Conservation (phyloP, 805 yeast genomes). For the Wickerhamomyces bovis region DNA sequence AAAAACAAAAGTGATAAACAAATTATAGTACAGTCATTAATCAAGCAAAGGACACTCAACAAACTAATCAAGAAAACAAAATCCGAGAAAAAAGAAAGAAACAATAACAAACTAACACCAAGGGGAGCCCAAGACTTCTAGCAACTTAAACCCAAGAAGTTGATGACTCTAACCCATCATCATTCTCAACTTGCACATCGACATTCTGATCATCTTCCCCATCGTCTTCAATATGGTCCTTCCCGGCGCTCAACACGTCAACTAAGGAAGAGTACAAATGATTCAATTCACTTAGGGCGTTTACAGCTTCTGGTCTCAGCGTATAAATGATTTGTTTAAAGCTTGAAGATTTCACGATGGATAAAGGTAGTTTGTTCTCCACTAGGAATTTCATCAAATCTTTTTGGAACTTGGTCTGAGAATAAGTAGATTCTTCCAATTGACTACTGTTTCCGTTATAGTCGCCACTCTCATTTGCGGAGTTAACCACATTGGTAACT, state of each 20-base stretch:
- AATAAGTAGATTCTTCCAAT: constrained; percentile 38
- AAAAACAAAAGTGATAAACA: background rate
- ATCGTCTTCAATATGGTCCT: background rate
- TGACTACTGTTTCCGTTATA: constrained; percentile 7
- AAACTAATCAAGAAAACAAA: background rate
- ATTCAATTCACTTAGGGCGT: constrained; percentile 42
- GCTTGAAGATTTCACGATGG: constrained; percentile 41
- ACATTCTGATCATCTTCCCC: background rate
- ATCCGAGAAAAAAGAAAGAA: background rate
- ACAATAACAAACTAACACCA: background rate
- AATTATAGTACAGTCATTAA: background rate
- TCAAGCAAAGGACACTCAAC: background rate
- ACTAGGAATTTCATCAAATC: constrained; percentile 44
- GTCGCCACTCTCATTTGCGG: constrained; percentile 1
- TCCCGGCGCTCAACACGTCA: constrained; percentile 27
- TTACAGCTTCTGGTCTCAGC: constrained; percentile 40
- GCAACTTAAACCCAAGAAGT: constrained; percentile 4
- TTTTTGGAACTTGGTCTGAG: constrained; percentile 42
- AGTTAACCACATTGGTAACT: background rate
- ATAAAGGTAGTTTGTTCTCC: constrained; percentile 46
- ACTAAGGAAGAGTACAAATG: constrained; percentile 37
- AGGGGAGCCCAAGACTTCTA: background rate
- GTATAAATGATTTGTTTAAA: constrained; percentile 48
- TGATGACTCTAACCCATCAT: constrained; percentile 2
- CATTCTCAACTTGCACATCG: constrained; percentile 1